Base-by-base conservation (phyloP, 2,329 filamentous ascomycete genomes). In the Dothiorella sarmentorum region DNA sequence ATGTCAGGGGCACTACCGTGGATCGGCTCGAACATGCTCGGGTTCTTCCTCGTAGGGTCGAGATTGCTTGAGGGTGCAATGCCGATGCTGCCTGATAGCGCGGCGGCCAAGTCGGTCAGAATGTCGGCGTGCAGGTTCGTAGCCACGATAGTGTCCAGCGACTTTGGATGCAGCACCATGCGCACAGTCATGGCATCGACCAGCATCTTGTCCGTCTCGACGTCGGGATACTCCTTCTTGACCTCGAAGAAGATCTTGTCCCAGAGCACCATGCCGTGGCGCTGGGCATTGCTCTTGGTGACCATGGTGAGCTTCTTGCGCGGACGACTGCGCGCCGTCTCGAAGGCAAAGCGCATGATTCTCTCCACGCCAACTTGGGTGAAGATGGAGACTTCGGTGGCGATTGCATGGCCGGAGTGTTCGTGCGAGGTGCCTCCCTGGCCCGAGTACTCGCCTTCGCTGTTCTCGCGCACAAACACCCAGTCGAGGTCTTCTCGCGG, bases 41-140 rank as follows among this genome's bases (percentile, higher is more conserved):
- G 83, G 60, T 83, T 80, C 62, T 76, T 66, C 13, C 81, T 71
- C 2, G 80, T 83, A 2, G 85, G 85, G 64, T 88, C 86, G 1
- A 89, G 75, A 64, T 88, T 89, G 49, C 80, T 83, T 0, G 83
- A 86, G 1, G 85, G 84, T 1, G 86, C 86, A 60, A 89, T 87
- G 9, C 86, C 86, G 62, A 88, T 88, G 7, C 80, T 84, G 0
- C 86, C 85, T 3, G 84, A 83, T 26, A 88, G 73, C 0, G 85
- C 84, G 15, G 86, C 85, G 1, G 85, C 86, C 37, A 89, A 73
- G 65, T 89, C 85, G 1, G 85, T 85, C 15, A 89, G 75, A 47
- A 89, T 88, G 62, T 89, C 86, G 5, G 84, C 85, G 38, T 72
- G 69, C 37, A 74, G 64, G 61, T 79, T 80, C 5, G 77, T 79